Base-by-base conservation (phyloP, 2,329 filamentous ascomycete genomes). In the Intubia oerlemansii region DNA sequence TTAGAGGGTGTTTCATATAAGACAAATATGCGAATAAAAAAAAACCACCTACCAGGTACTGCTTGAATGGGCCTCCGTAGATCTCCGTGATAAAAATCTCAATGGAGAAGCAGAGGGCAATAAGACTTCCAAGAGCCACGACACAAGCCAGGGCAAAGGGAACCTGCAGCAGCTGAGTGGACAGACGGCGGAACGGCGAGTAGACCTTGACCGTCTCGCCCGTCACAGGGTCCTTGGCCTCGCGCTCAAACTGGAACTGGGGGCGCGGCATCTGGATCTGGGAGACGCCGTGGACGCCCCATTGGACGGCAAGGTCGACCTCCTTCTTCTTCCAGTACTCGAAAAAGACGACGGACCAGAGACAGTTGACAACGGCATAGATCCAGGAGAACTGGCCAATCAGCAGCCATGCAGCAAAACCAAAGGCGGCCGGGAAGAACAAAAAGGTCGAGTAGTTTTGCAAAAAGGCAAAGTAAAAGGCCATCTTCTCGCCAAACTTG, bases 1-100 rank as follows among this genome's bases (percentile, higher is more conserved):
- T n/a, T n/a, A n/a, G n/a, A n/a, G 13, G 13, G 9, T 3, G 30
- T 19, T 13, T 12, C 20, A 10, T 11, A 29, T 7, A 18, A 2
- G 15, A 6, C 15, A 20, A 7, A 9, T 13, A 15, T 4, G 14
- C 3, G 11, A 14, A 17, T 5, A 4, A 8, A 7, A n/a, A 17
- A 15, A 8, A 17, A 13, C 6, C 2, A 33, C 69, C 48, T 49
- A 84, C 81, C 39, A 98, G 49, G 34, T 90, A 73, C 13, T 66
- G 64, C 53, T 95, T 91, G 37, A 91, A 69, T 0, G 82, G 81
- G 0, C 88, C 88, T 34, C 72, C 66, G 49, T 98, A 95, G 11
- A 95, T 71, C 49, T 98, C 82, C 0, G 78, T 84, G 39, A 98
- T 80, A 52, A 95, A 93, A 18, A 95, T 80, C 46, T 98, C 88